Evolutionary conservation across 2,329 filamentous ascomycete species (phyloP).

Genomic region (Didymella arachidicola): DNA sequence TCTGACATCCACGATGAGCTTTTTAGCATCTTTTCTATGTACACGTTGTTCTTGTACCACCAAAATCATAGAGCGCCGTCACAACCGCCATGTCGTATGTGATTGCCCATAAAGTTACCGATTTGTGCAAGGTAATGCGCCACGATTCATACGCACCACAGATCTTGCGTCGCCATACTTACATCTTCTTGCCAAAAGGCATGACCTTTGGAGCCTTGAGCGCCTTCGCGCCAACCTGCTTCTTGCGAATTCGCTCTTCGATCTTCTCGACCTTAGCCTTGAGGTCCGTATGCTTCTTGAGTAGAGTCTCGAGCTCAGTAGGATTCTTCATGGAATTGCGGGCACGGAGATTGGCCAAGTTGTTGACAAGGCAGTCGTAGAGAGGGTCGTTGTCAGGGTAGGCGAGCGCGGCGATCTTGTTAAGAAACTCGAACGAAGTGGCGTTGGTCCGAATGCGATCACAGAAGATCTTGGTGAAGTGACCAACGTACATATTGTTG

Average conservation of each 20-base stretch:
- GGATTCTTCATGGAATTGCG: not conserved
- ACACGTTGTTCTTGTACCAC: not conserved
- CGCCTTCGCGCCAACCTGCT: not conserved
- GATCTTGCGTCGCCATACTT: not conserved
- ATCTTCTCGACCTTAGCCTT: constrained; percentile 22
- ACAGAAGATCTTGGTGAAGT: constrained; percentile 43
- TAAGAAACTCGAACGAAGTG: constrained; percentile 25
- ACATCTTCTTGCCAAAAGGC: not conserved
- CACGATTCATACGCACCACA: not conserved
- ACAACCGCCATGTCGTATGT: not conserved
- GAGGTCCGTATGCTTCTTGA: constrained; percentile 15
- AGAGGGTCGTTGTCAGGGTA: constrained; percentile 37
- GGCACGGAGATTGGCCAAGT: constrained; percentile 26
- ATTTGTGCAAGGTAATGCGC: not conserved
- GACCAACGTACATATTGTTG: constrained; percentile 40
- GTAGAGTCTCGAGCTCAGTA: constrained; percentile 15
- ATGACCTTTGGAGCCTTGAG: not conserved
- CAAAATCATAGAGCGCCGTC: not conserved
- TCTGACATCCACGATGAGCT: not conserved
- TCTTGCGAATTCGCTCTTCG: constrained; percentile 13
- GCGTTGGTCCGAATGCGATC: constrained; percentile 35
- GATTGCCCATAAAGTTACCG: not conserved
- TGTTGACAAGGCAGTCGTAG: constrained; percentile 40
- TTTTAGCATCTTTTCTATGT: not conserved
- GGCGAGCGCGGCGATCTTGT: constrained; percentile 26